Evolutionary conservation across 306 rosid genomes (phyloP).

Genomic region (Crotalaria pallida): DNA sequence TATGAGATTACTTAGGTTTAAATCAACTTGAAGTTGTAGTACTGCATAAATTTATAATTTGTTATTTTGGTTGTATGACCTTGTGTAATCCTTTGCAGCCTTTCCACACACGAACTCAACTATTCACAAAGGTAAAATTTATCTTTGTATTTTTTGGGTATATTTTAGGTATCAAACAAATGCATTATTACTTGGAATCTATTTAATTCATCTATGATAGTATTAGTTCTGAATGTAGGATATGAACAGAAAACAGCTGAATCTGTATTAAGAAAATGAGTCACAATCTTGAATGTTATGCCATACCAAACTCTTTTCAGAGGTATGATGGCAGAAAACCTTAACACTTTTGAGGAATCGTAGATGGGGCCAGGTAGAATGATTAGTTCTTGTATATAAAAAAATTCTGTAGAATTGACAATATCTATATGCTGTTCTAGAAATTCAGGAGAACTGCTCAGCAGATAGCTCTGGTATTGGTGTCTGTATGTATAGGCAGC

Average conservation of each 20-base stretch:
- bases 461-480: not conserved
- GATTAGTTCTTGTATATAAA: not conserved
- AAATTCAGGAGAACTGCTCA: not conserved
- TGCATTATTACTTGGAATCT: not conserved
- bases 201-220: not conserved
- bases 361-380: not conserved
- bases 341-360: not conserved
- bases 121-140: slow-evolving; percentile 71
- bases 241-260: slow-evolving; percentile 4
- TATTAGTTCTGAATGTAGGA: slow-evolving; percentile 5
- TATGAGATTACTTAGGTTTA: slow-evolving; percentile 9
- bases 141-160: not conserved
- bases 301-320: not conserved
- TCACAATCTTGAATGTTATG: not conserved
- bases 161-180: not conserved
- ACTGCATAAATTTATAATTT: not conserved
- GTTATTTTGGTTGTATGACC: not conserved
- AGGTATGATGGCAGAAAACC: not conserved
- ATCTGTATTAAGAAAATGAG: slow-evolving; percentile 2
- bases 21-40: slow-evolving; percentile 4
- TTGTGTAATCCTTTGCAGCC: slow-evolving; percentile 65
- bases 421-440: not conserved
- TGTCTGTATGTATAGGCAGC: not conserved
- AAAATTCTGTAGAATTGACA: not conserved
- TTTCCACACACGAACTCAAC: slow-evolving; percentile 70